Conservation (phyloP, 331 rosid species). For the Malus hybrid region DNA sequence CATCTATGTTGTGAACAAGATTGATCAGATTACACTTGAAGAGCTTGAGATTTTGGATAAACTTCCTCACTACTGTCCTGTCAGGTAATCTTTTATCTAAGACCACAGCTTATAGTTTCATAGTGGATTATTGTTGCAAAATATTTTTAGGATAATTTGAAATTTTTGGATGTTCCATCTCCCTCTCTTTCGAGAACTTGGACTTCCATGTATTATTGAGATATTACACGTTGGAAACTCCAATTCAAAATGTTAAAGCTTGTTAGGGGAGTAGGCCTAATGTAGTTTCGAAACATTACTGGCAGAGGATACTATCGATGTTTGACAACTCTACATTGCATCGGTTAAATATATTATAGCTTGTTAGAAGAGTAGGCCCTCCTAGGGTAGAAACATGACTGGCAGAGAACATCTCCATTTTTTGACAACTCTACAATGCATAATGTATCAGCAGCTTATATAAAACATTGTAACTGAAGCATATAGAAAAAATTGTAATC, state of each 20-base stretch:
- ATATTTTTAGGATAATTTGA: not conserved
- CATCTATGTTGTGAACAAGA: conserved; percentile 89
- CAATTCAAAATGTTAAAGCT: not conserved
- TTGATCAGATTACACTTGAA: conserved; percentile 93
- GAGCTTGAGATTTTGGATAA: conserved; percentile 96
- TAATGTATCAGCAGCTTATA: not conserved
- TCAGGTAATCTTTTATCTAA: conserved; percentile 47
- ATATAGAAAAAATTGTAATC: not conserved
- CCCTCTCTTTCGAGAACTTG: not conserved
- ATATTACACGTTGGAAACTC: not conserved
- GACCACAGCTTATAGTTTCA: not conserved
- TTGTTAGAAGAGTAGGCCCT: too few species aligned
- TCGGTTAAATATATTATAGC: not conserved
- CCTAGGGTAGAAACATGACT: too few species aligned
- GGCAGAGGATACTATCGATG: not conserved
- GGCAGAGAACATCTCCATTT: too few species aligned
- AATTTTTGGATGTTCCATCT: not conserved
- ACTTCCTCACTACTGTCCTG: conserved; percentile 94
- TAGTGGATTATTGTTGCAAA: not conserved
- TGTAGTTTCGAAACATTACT: not conserved
- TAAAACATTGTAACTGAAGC: not conserved
- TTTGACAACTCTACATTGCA: not conserved
- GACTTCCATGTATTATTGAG: not conserved
- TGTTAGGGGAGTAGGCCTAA: not conserved
- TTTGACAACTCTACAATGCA: not conserved